phyloP scores from a whole-genome alignment of 805 yeast genomes.

The Metschnikowia cubensis region DNA sequence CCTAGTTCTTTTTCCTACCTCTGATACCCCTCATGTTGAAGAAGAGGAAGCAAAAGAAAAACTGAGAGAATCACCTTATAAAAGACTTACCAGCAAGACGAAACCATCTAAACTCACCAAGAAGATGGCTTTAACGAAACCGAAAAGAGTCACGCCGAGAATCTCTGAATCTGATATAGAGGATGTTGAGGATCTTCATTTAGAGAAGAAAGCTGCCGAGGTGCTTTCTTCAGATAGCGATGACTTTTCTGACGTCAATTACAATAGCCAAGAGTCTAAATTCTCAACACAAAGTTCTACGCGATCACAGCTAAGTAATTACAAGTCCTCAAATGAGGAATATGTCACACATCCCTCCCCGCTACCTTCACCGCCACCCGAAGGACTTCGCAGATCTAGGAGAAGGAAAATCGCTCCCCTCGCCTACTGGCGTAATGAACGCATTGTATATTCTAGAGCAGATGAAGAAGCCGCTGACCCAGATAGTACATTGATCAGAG shows the following conservation, averaged over 20 bases:
- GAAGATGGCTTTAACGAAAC: background rate
- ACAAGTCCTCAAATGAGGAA: constrained; percentile 6
- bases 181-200: background rate
- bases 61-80: background rate
- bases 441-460: constrained; percentile 52
- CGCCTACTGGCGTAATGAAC: constrained; percentile 83
- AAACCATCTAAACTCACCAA: background rate
- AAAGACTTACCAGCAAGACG: background rate
- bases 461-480: constrained; percentile 36
- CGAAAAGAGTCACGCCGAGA: background rate
- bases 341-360: constrained; percentile 25
- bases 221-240: constrained; percentile 2
- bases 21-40: background rate
- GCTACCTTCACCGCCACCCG: constrained; percentile 43
- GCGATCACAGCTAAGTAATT: constrained; percentile 1
- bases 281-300: background rate
- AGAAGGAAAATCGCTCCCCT: constrained; percentile 67
- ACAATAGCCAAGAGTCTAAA: constrained; percentile 1
- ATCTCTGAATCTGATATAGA: background rate
- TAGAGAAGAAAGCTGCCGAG: background rate
- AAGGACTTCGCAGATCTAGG: constrained; percentile 57
- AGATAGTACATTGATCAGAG: constrained; percentile 36
- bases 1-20: background rate
- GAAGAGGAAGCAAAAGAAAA: background rate
- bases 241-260: constrained; percentile 1